Evolutionary conservation across 2,329 filamentous ascomycete species (phyloP).

Genomic region (Microsporum canis): DNA sequence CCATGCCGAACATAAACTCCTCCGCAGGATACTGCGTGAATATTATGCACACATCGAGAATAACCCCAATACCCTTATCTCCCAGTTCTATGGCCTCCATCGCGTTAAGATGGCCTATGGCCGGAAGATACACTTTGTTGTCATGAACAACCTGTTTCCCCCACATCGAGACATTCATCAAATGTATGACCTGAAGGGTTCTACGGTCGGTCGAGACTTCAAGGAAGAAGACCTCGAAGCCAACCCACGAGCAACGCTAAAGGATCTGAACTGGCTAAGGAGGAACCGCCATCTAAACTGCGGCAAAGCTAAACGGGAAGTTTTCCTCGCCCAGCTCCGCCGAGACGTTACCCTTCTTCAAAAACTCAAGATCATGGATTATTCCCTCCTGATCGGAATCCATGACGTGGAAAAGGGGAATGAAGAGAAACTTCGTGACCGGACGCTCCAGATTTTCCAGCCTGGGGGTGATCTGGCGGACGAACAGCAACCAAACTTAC

Average conservation of each 20-base stretch:
- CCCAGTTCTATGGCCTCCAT: constrained; percentile 94
- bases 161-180: constrained; percentile 95
- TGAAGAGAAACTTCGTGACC: constrained; percentile 81
- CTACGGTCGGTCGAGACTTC: constrained; percentile 85
- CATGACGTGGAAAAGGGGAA: constrained; percentile 86
- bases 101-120: constrained; percentile 97
- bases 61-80: constrained; percentile 93
- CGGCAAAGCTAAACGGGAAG: constrained; percentile 72
- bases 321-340: constrained; percentile 82
- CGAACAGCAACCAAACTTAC: constrained; percentile 50
- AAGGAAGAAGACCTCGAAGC: constrained; percentile 74
- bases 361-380: constrained; percentile 93
- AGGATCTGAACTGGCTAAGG: constrained; percentile 93
- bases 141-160: constrained; percentile 99
- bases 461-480: constrained; percentile 63
- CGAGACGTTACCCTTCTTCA: constrained; percentile 79
- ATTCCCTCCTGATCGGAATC: constrained; percentile 87
- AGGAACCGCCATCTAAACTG: constrained; percentile 76
- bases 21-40: constrained; percentile 52
- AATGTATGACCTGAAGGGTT: constrained; percentile 94
- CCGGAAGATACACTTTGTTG: constrained; percentile 96
- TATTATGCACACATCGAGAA: constrained; percentile 88
- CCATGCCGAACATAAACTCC: constrained; percentile 58
- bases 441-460: constrained; percentile 88
- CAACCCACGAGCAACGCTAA: constrained; percentile 86